Evolutionary conservation across 768 basidiomycete genomes (phyloP).

Genomic region (Rhodotorula graminis): DNA sequence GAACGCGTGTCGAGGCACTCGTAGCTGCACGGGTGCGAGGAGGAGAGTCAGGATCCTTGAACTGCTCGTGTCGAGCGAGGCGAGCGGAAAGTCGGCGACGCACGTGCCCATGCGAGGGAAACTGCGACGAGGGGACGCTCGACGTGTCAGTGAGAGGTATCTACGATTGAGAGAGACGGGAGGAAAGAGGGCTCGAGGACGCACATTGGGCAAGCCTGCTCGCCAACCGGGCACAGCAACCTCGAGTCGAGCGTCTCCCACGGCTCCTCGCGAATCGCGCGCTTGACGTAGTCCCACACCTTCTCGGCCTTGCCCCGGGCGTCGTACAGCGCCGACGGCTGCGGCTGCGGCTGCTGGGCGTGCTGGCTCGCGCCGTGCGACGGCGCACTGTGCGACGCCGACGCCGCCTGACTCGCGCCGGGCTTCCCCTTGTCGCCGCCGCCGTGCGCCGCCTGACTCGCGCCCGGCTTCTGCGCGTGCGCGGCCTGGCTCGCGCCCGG

Average conservation of each 20-base stretch:
- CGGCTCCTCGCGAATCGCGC: conserved; percentile 23
- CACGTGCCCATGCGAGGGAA: conserved; percentile 37
- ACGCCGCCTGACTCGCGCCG: background rate
- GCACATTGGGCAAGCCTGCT: conserved; percentile 37
- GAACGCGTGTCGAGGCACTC: conserved; percentile 7
- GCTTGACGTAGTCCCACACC: conserved; percentile 20
- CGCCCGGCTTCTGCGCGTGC: background rate
- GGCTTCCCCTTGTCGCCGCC: no score
- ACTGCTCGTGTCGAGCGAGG: no score
- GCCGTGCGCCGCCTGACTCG: background rate
- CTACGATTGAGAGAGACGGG: background rate
- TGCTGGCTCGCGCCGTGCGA: background rate
- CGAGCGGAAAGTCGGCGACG: no score
- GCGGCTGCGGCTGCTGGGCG: background rate
- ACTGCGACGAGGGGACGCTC: background rate
- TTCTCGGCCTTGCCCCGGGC: background rate
- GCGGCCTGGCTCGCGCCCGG: background rate
- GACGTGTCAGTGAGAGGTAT: no score
- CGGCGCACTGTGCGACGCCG: background rate
- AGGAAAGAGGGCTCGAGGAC: background rate
- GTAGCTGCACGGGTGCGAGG: background rate
- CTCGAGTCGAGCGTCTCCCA: conserved; percentile 34
- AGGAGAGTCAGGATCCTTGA: background rate
- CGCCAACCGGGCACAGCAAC: conserved; percentile 27
- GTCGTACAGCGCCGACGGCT: conserved; percentile 3